Conservation (phyloP, 768 basidiomycete species). For the Psilocybe cyanescens region DNA sequence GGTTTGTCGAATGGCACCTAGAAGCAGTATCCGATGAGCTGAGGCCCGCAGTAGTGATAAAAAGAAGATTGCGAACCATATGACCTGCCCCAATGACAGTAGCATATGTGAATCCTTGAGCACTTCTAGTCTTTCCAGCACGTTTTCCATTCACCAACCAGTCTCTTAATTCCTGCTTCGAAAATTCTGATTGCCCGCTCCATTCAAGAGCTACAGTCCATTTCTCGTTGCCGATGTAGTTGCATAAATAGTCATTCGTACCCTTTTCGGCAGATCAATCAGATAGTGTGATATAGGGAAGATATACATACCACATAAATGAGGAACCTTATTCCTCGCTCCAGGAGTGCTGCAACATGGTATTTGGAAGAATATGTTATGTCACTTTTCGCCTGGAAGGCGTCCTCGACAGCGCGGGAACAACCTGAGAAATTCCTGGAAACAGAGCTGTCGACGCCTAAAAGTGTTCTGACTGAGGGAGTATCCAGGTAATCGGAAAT, state of each 20-base stretch:
- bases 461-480: constrained; percentile 49
- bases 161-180: constrained; percentile 44
- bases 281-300: no score
- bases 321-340: constrained; percentile 69
- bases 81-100: constrained; percentile 73
- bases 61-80: constrained; percentile 41
- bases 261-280: constrained; percentile 32
- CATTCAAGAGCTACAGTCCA: constrained; percentile 77
- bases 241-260: constrained; percentile 76
- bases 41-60: not conserved
- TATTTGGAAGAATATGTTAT: constrained; percentile 46
- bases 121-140: constrained; percentile 39
- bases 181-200: constrained; percentile 59
- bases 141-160: constrained; percentile 61
- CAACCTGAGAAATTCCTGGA: constrained; percentile 38
- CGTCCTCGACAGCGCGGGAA: constrained; percentile 40
- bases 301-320: constrained; percentile 51
- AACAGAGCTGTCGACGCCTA: constrained; percentile 65
- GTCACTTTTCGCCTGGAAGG: constrained; percentile 54
- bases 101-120: constrained; percentile 62
- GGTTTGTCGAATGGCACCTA: constrained; percentile 71
- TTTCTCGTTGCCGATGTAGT: constrained; percentile 73
- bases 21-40: not conserved
- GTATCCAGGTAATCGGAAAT: constrained; percentile 67
- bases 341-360: constrained; percentile 70